phyloP scores from a whole-genome alignment of 495 filamentous ascomycete species.

The Delitschia confertaspora region DNA sequence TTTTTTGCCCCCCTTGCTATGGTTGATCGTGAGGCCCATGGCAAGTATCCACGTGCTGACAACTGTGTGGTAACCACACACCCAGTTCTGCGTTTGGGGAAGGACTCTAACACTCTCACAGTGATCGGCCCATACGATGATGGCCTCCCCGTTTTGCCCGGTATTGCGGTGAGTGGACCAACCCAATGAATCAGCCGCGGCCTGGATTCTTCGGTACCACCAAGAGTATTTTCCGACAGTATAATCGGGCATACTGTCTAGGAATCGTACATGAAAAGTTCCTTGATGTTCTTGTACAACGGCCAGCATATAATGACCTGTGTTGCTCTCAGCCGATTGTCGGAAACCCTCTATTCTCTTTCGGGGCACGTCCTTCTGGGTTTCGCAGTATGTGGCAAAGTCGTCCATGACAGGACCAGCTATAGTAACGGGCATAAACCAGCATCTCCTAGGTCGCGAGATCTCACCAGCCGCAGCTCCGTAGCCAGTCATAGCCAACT shows the following conservation, averaged over 20 bases:
- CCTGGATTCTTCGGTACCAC: neutral
- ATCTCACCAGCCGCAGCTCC: neutral
- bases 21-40: conserved; percentile 8
- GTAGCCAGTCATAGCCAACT: neutral
- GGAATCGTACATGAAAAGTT: conserved; percentile 2
- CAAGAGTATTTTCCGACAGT: neutral
- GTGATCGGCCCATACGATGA: neutral
- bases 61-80: conserved; percentile 11
- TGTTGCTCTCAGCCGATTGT: neutral
- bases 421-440: conserved; percentile 2
- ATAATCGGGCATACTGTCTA: neutral
- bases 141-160: neutral
- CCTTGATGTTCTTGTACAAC: no score
- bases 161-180: conserved; percentile 3
- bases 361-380: neutral
- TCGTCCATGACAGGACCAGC: neutral
- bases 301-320: neutral
- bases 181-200: neutral
- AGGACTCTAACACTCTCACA: neutral
- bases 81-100: conserved; percentile 1
- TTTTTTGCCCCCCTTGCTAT: no score
- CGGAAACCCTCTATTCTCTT: neutral
- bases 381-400: neutral
- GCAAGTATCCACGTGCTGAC: conserved; percentile 19
- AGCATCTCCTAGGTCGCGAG: conserved; percentile 6